phyloP scores from a whole-genome alignment of 768 basidiomycete species.

The Mycena kentingensis region DNA sequence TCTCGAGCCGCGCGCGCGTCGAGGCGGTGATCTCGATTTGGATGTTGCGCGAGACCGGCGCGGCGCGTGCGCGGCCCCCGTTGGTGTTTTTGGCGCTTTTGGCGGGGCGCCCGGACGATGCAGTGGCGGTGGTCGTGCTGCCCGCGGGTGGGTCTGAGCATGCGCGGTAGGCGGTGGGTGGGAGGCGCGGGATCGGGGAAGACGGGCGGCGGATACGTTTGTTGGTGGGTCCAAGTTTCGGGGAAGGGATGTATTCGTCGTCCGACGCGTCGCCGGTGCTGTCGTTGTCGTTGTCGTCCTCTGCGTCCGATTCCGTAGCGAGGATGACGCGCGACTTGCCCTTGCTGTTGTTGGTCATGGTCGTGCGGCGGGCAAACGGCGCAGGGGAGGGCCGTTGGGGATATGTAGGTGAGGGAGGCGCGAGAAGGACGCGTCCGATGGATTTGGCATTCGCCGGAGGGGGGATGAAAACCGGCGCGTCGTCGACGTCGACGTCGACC shows the following conservation, averaged over 20 bases:
- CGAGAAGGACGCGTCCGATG: not conserved
- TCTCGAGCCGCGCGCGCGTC: constrained; percentile 26
- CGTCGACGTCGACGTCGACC: too few relatives aligned
- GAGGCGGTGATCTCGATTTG: too few relatives aligned
- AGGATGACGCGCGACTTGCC: not conserved
- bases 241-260: constrained; percentile 39
- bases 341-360: constrained; percentile 2
- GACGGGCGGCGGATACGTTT: constrained; percentile 33
- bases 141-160: constrained; percentile 1
- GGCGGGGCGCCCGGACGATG: constrained; percentile 8
- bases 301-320: constrained; percentile 16
- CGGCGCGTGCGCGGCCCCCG: constrained; percentile 33
- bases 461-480: too few relatives aligned
- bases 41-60: constrained; percentile 47
- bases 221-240: constrained; percentile 30
- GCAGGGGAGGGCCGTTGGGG: not conserved
- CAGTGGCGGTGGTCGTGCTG: constrained; percentile 5
- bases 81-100: too few relatives aligned
- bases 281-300: constrained; percentile 37
- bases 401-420: not conserved
- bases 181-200: not conserved
- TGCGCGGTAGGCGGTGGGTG: not conserved
- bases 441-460: too few relatives aligned
- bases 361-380: too few relatives aligned
- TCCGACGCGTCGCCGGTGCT: constrained; percentile 38